Base-by-base conservation (phyloP, 148 eudicot genomes). In the Pouteria glomerata region DNA sequence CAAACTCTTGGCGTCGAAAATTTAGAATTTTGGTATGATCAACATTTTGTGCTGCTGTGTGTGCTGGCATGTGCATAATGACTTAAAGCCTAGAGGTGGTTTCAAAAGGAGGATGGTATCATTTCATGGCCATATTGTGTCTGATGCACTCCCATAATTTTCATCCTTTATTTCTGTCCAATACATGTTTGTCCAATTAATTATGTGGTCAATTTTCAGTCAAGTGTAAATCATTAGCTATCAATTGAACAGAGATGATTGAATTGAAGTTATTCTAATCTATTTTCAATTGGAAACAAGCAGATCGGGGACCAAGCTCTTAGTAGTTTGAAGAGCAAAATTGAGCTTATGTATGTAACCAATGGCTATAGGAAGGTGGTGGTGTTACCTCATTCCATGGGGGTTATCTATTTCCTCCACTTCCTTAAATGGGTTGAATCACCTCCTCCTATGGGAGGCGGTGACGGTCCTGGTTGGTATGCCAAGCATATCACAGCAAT, bases 341-440 rank as follows among this genome's bases (percentile, higher is more conserved):
- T 95, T 33, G 98, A 95, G 82, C 84, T 91, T 69, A 85, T 95
- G 97, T 97, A 91, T 68, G 84, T 91, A 66, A 89, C 94, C 50
- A 95, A 84, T 72, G 90, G 96, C 45, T 97, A 96, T 37, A 85
- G 89, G 44, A 95, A 89, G 84, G 98, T 96, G 4, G 92, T 95
- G 55, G 81, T 91, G 34, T 87, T 95, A 74, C 98, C 98, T 26
- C 98, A 95, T 78, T 95, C 98, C 2, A 95, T 95, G 98, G 98
- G 98, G 3, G 98, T 77, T 72, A 37, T 91, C 62, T 95, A 95
- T 79, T 95, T 95, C 79, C 73, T 95, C 73, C 96, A 95, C 80
- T 95, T 95, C 63, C 86, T 95, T 96, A 95, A 95, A 78, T 95
- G 98, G 98, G 98, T 91, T 15, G 98, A 95, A 78, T 93, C 93